Conservation (phyloP, 2,329 filamentous ascomycete species). For the Aureobasidium sp. region DNA sequence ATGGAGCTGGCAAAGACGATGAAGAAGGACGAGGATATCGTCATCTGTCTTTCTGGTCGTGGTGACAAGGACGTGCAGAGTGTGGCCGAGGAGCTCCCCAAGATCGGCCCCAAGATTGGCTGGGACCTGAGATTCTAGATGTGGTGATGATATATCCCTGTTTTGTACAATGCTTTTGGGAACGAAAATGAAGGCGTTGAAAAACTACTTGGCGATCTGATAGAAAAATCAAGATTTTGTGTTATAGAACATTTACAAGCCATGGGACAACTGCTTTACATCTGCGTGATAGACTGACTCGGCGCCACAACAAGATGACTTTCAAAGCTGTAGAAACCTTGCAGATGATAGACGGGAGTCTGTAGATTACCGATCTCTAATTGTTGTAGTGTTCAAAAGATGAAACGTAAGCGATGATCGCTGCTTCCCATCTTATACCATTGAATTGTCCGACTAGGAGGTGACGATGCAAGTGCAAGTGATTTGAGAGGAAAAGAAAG, state of each 20-base stretch:
- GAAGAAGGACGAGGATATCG: slow-evolving; percentile 79
- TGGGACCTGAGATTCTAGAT: slow-evolving; percentile 53
- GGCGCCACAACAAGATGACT: no score
- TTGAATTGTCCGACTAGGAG: no score
- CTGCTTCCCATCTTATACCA: no score
- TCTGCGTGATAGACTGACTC: no score
- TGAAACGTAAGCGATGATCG: no score
- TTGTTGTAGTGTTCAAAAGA: no score
- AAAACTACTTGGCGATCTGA: not conserved
- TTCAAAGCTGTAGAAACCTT: no score
- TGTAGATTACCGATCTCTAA: no score
- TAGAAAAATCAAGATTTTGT: not conserved
- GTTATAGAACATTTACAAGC: not conserved
- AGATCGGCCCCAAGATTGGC: slow-evolving; percentile 78
- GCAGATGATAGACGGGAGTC: no score
- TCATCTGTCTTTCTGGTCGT: slow-evolving; percentile 86
- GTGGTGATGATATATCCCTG: not conserved
- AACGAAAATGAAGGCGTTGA: not conserved
- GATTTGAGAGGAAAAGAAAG: no score
- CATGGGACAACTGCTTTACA: no score
- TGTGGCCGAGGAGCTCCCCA: slow-evolving; percentile 88
- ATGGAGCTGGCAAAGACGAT: slow-evolving; percentile 89
- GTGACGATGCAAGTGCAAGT: no score
- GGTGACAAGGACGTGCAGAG: slow-evolving; percentile 99
- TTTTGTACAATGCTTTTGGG: not conserved